Percentiles rank a stretch among this genome's conserved stretches.
Evolutionary conservation across 352 stramenopile species (phyloP).

Genomic region (Phytophthora ohioensis): DNA sequence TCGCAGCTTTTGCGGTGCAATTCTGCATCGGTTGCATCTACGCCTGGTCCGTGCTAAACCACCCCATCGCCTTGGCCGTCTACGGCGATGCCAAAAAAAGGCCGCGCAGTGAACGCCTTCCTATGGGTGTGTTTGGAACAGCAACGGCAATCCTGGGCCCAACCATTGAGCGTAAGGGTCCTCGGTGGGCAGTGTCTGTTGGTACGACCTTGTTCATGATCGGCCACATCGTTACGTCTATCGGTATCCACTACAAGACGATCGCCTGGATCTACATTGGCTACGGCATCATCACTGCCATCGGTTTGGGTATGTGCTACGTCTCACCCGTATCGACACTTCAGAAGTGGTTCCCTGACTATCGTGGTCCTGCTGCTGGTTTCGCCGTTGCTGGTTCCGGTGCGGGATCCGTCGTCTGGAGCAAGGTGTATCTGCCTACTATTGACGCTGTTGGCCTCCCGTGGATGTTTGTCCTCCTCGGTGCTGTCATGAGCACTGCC

Average conservation of each 20-base stretch:
- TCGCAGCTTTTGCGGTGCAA: constrained; percentile 62
- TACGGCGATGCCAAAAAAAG: constrained; percentile 57
- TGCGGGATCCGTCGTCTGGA: constrained; percentile 65
- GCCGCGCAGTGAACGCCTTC: constrained; percentile 69
- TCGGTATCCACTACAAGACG: constrained; percentile 59
- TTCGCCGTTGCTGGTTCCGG: constrained; percentile 73
- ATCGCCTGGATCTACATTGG: constrained; percentile 65
- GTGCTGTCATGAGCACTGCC: constrained; percentile 42
- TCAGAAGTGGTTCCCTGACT: constrained; percentile 81
- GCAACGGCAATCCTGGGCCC: constrained; percentile 61
- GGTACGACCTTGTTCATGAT: constrained; percentile 56
- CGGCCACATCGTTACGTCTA: constrained; percentile 60
- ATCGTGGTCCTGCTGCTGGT: constrained; percentile 66
- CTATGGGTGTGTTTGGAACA: constrained; percentile 61
- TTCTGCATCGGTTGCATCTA: constrained; percentile 79
- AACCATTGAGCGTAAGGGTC: constrained; percentile 67
- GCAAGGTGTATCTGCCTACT: constrained; percentile 64
- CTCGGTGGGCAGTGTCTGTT: constrained; percentile 51
- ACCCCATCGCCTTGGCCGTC: constrained; percentile 58
- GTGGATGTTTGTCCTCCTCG: constrained; percentile 56
- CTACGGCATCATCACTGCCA: constrained; percentile 67
- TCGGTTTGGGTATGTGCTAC: constrained; percentile 72
- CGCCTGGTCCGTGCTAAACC: constrained; percentile 75
- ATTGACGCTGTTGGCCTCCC: constrained; percentile 53
- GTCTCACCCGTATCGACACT: constrained; percentile 68